Base-by-base conservation (phyloP, 108 stramenopile genomes). In the Phaeodactylum tricornutum region DNA sequence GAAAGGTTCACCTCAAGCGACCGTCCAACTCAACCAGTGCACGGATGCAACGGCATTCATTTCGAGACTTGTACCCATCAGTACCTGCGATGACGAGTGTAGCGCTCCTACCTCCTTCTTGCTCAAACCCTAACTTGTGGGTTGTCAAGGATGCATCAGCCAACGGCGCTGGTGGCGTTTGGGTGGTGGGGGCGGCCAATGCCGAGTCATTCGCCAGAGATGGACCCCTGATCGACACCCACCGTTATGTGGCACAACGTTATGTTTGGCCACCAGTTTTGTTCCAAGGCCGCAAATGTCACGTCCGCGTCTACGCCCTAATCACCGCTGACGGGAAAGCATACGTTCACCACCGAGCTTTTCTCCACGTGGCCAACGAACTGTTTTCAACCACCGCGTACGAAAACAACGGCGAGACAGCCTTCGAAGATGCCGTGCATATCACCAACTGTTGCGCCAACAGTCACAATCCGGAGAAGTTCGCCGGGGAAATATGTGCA, bases 371-470 rank as follows among this genome's bases (percentile, higher is more conserved):
- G 27, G 88, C 88, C 37, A 90, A 90, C 55, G 78, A 90, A 21
- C 14, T 27, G 2, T 89, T 85, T 56, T n/a, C n/a, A n/a, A n/a
- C n/a, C n/a, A 57, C 62, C 9, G 42, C 34, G 5, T 34, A 53
- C 38, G 53, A 51, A 22, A 50, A 19, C 12, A 37, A 47, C 16
- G 58, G 21, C 9, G 47, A 26, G 40, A 30, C 32, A 23, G 1
- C 14, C 24, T 57, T 58, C 5, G 44, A 66, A 22, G 55, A 59
- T 28, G 74, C 71, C 14, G 71, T 82, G 21, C 89, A 91, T 41
- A 83, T 91, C 48, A 84, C 89, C 33, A 91, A 91, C 47, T 91
- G 89, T 49, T 91, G 89, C 52, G 82, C 82, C 15, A 91, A 91
- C 42, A 72, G 70, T 53, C 82, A 86, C 39, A 81, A 91, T 53